Conservation (phyloP, 345 rosid genomes). For the Ceriops zippeliana region DNA sequence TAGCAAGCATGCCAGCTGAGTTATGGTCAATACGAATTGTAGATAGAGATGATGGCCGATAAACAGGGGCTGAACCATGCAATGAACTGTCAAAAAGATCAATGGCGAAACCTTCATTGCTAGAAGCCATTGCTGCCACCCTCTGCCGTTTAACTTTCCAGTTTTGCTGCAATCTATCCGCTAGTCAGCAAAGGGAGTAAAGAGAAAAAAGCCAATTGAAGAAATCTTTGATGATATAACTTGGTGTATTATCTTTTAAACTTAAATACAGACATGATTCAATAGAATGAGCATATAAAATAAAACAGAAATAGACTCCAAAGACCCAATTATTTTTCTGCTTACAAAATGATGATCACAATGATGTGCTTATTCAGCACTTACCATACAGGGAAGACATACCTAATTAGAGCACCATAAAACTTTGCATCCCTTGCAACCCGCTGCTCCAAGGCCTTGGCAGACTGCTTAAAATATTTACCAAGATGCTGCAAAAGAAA, state of each 20-base stretch:
- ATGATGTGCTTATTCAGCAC: constrained; percentile 1
- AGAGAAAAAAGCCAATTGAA: background rate
- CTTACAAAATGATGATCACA: background rate
- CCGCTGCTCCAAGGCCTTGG: constrained; percentile 82
- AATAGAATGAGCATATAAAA: background rate
- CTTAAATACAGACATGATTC: background rate
- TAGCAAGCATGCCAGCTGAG: constrained; percentile 87
- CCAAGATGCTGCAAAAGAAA: constrained; percentile 62
- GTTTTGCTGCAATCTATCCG: constrained; percentile 91
- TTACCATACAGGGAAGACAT: constrained; percentile 1
- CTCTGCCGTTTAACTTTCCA: constrained; percentile 98
- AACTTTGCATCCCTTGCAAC: constrained; percentile 84
- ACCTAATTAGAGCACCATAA: constrained; percentile 96
- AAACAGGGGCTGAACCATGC: constrained; percentile 41
- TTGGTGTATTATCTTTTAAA: background rate
- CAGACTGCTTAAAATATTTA: constrained; percentile 87
- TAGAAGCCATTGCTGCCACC: constrained; percentile 49
- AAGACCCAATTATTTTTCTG: background rate
- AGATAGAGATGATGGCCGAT: constrained; percentile 62
- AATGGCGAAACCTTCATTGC: constrained; percentile 81
- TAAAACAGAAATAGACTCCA: background rate
- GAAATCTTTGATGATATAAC: background rate
- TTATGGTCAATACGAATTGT: constrained; percentile 74
- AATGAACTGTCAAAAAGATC: constrained; percentile 74
- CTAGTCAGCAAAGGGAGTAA: constrained; percentile 21